Evolutionary conservation across 805 yeast genomes (phyloP).

Genomic region (Wilhelminamyces savonicus): DNA sequence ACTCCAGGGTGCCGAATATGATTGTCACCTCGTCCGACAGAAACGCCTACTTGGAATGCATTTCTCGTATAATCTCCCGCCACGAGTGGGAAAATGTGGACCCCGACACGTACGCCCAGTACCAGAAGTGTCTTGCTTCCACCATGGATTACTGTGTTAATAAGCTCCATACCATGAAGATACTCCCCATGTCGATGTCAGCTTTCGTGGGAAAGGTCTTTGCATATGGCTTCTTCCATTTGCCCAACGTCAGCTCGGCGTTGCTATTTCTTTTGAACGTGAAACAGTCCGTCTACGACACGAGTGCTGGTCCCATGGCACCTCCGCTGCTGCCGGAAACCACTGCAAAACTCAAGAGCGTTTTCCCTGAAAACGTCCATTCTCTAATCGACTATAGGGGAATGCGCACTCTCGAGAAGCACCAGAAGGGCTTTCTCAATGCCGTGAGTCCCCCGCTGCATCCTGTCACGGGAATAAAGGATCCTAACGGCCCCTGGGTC

Average conservation of each 20-base stretch:
- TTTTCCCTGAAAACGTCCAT: conserved; percentile 25
- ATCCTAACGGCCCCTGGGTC: conserved; percentile 60
- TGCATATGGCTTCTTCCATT: conserved; percentile 53
- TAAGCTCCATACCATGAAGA: conserved; percentile 41
- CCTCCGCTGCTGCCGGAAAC: conserved; percentile 1
- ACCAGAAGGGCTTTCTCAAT: conserved; percentile 23
- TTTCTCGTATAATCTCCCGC: conserved; percentile 44
- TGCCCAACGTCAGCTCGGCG: conserved; percentile 52
- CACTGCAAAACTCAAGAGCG: conserved; percentile 3
- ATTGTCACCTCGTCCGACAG: conserved; percentile 41
- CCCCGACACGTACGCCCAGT: conserved; percentile 17
- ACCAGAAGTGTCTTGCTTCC: conserved; percentile 32
- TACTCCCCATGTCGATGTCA: conserved; percentile 47
- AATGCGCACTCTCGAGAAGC: conserved; percentile 20
- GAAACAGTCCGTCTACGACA: conserved; percentile 39
- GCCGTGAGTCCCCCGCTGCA: conserved; percentile 34
- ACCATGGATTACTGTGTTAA: conserved; percentile 50
- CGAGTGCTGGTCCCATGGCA: conserved; percentile 4
- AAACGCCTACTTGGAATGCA: conserved; percentile 48
- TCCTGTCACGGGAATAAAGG: conserved; percentile 43
- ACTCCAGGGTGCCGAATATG: conserved; percentile 9
- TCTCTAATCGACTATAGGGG: conserved; percentile 28
- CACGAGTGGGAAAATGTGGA: conserved; percentile 38
- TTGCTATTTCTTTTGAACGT: conserved; percentile 51
- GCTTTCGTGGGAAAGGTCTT: conserved; percentile 69